phyloP scores from a whole-genome alignment of 225 moss, liverwort and hornwort genomes.

The Pseudoscleropodium purum region DNA sequence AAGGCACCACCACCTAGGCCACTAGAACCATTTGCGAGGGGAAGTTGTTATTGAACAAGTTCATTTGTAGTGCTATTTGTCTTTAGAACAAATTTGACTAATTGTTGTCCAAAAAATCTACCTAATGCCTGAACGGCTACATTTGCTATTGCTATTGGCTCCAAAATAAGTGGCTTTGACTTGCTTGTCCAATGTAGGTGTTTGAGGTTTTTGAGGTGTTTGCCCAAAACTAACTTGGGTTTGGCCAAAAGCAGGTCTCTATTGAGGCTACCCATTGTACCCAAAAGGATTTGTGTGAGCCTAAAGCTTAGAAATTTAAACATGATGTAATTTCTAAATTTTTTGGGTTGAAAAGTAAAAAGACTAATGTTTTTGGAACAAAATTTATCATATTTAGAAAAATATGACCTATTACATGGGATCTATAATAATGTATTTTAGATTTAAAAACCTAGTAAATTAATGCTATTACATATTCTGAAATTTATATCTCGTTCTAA shows the following conservation, averaged over 20 bases:
- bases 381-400: no score
- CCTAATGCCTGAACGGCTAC: slow-evolving; percentile 33
- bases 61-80: slow-evolving; percentile 32
- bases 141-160: slow-evolving; percentile 2
- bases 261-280: slow-evolving; percentile 53
- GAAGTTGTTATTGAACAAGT: slow-evolving; percentile 44
- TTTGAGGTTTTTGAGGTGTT: slow-evolving; percentile 21
- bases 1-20: slow-evolving; percentile 67
- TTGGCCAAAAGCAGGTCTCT: slow-evolving; percentile 27
- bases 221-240: slow-evolving; percentile 27
- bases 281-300: slow-evolving; percentile 52
- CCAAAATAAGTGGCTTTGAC: slow-evolving; percentile 24
- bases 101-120: slow-evolving; percentile 38
- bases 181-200: slow-evolving; percentile 23
- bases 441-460: no score
- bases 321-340: no score
- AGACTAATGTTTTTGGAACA: no score
- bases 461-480: no score
- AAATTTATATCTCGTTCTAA: no score
- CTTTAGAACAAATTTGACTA: slow-evolving; percentile 31
- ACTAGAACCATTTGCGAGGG: slow-evolving; percentile 98
- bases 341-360: no score
- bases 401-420: no score
- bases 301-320: slow-evolving; percentile 6
- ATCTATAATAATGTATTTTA: no score